Percentiles rank a stretch among this genome's conserved stretches.
Evolutionary conservation across 495 filamentous ascomycete genomes (phyloP).

Genomic region (Terfezia claveryi): DNA sequence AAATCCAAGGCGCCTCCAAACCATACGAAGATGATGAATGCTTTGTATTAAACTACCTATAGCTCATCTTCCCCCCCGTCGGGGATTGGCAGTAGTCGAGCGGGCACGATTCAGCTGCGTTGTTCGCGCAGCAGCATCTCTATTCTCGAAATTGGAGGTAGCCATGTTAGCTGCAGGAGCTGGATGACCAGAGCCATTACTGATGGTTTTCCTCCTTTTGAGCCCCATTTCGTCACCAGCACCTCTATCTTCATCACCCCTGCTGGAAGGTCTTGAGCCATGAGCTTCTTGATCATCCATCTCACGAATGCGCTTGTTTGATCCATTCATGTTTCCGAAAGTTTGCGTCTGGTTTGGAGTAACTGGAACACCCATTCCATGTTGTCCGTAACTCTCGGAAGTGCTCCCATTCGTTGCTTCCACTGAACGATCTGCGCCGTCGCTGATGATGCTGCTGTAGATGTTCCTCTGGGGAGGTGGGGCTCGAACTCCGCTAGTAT

Average conservation of each 20-base stretch:
- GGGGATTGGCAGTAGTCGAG: constrained; percentile 9
- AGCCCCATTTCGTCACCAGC: constrained; percentile 23
- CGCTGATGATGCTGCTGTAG: constrained; percentile 79
- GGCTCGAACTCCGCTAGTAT: constrained; percentile 5
- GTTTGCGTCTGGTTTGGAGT: constrained; percentile 28
- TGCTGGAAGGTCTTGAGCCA: constrained; percentile 43
- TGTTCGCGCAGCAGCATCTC: constrained; percentile 2
- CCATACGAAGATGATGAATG: no score
- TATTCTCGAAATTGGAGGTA: constrained; percentile 12
- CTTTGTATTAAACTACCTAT: constrained; percentile 9
- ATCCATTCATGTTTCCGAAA: constrained; percentile 19
- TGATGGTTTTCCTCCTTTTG: constrained; percentile 59
- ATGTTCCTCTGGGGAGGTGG: constrained; percentile 48
- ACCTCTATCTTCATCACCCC: constrained; percentile 20
- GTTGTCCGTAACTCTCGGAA: background rate
- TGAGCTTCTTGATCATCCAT: constrained; percentile 58
- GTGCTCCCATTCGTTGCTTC: background rate
- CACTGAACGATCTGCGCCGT: constrained; percentile 13
- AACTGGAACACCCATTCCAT: constrained; percentile 29
- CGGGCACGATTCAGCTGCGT: constrained; percentile 17
- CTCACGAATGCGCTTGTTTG: constrained; percentile 61
- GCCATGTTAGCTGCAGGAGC: constrained; percentile 2
- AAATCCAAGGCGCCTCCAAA: no score
- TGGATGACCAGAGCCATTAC: background rate
- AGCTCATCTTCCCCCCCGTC: constrained; percentile 13